These are phyloP conservation scores for Pythium pyrilobum DNA, from an alignment of 352 stramenopile species.

Conservation along the genomic window DNA sequence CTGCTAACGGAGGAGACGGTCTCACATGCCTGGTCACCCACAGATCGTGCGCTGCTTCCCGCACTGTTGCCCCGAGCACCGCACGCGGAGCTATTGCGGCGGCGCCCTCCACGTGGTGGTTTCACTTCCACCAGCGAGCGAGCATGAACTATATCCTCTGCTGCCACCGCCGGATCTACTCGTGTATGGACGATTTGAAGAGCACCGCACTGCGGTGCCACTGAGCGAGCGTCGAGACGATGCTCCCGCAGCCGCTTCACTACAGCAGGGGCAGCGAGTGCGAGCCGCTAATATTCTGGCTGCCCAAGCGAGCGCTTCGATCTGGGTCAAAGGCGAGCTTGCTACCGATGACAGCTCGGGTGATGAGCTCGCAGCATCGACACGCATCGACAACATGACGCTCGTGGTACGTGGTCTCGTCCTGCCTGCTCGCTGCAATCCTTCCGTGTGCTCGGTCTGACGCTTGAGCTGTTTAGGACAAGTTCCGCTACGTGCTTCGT, in stretches of 20 bases:
- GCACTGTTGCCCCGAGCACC: constrained; percentile 42
- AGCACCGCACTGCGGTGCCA: neutral
- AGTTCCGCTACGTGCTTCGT: neutral
- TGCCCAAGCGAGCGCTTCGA: neutral
- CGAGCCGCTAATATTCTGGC: constrained; percentile 1
- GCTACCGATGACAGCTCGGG: neutral
- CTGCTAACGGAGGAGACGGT: too few relatives aligned
- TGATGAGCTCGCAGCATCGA: neutral
- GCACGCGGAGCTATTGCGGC: constrained; percentile 40
- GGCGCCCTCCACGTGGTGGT: constrained; percentile 27
- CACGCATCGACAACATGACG: neutral
- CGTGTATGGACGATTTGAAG: constrained; percentile 29
- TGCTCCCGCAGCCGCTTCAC: neutral
- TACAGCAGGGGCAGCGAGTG: constrained; percentile 13
- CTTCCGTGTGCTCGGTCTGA: too few relatives aligned
- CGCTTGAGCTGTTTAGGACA: neutral
- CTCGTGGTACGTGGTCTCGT: too few relatives aligned
- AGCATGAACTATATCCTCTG: neutral
- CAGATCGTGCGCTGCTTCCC: constrained; percentile 54
- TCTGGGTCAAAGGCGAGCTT: constrained; percentile 4
- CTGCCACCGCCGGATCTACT: neutral
- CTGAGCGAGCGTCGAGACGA: neutral
- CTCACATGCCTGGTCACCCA: too few relatives aligned
- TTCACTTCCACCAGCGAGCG: neutral
- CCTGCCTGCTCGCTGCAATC: too few relatives aligned